These are phyloP conservation scores for Aspergillus niger DNA, from an alignment of 2,329 filamentous ascomycete genomes.

Conservation along the genomic window DNA sequence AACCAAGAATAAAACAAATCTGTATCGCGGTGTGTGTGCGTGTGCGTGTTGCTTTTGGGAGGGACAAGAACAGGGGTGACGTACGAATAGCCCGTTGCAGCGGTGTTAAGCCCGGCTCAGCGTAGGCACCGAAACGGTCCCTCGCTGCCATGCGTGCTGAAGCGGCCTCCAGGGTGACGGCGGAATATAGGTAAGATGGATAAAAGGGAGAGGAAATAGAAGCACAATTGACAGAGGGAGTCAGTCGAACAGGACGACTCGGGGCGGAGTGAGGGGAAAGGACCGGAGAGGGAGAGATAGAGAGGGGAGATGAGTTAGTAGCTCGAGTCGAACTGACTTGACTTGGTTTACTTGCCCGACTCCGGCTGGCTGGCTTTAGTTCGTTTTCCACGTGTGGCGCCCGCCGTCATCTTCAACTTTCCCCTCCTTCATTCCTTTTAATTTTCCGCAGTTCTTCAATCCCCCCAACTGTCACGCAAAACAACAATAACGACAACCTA, in stretches of 20 bases:
- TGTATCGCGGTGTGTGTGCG: background rate
- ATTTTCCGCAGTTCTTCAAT: background rate
- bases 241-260: slow-evolving; percentile 8
- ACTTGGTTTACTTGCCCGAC: slow-evolving; percentile 5
- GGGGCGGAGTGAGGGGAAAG: slow-evolving; percentile 1
- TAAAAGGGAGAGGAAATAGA: slow-evolving; percentile 2
- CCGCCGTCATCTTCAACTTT: background rate
- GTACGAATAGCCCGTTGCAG: slow-evolving; percentile 88
- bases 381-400: slow-evolving; percentile 16
- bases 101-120: slow-evolving; percentile 76
- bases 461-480: background rate
- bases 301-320: slow-evolving; percentile 1
- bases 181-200: slow-evolving; percentile 11
- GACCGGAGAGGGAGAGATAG: background rate
- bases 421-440: background rate
- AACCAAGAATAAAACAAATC: background rate
- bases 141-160: slow-evolving; percentile 92
- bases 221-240: slow-evolving; percentile 5
- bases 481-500: background rate
- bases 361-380: slow-evolving; percentile 11
- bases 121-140: slow-evolving; percentile 86
- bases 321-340: slow-evolving; percentile 10
- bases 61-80: slow-evolving; percentile 27
- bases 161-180: slow-evolving; percentile 78
- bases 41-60: background rate